Evolutionary conservation across 495 filamentous ascomycete species (phyloP), one percentile per base, ranked within the genome.

Genomic region (Lichenothelia convexa): DNA sequence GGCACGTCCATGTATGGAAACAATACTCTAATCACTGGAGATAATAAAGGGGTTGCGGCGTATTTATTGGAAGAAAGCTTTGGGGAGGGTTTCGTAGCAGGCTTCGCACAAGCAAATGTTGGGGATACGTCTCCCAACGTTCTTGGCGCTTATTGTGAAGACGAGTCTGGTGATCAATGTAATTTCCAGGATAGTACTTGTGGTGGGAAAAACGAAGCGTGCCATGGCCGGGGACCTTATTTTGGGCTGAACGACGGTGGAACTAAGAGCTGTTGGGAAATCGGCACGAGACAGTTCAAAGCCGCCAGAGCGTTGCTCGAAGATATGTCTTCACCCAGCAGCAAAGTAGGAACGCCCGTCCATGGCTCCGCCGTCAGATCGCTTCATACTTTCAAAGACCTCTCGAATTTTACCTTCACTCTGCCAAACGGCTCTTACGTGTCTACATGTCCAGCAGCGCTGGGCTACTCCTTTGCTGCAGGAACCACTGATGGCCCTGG

Each of bases 31-130:
- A 72, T 93, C 30, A 75, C 84, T 3, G 89, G 84, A 7, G 87
- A 97, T 52, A 97, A 97, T 54, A 97, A 97, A 57, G 87, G 87
- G 11, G 84, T 93, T 3, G 89, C 87, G 15, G 86, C 87, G 1
- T 73, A 75, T 44, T 57, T 89, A 5, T 80, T 94, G 39, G 87
- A 97, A 51, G 67, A 80, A 45, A 76, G 70, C 31, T 64, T 78
- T 8, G 65, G 73, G 0, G 68, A 75, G 17, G 67, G 64, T n/a
- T 92, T 85, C 43, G 78, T 97, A 13, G 82, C 91, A 2, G 87
- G 84, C 8, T 97, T 97, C 52, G 91, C 85, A 0, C 89, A 94
- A 54, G 74, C 89, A 0, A 94, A 80, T 48, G 85, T 94, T 21
- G 89, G 89, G 3, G 89, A 97, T 45, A 92, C 84, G 0, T 78